A percentile compares a stretch with the other conserved stretches of the same genome.
Evolutionary conservation across 116 monocot genomes (phyloP).

Genomic region (Thalassia testudinum): DNA sequence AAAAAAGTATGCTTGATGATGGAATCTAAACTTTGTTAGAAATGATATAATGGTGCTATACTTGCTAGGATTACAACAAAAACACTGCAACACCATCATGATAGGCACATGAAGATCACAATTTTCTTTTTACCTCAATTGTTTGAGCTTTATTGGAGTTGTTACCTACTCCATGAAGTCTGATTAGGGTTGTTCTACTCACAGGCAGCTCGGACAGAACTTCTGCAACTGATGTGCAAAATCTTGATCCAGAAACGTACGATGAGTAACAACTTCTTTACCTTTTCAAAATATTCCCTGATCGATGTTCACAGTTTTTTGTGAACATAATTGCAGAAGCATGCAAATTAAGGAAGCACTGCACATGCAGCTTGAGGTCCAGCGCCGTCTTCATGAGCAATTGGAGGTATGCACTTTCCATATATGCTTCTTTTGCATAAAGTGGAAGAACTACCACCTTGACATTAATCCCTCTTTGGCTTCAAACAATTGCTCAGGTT

Average conservation of each 20-base stretch:
- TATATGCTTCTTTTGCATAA: too few relatives aligned
- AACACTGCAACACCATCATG: too few relatives aligned
- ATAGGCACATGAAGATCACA: too few relatives aligned
- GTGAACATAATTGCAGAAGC: constrained; percentile 3
- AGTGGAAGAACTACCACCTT: too few relatives aligned
- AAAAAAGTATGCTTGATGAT: too few relatives aligned
- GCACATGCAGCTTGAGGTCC: constrained; percentile 24
- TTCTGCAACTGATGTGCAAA: neutral
- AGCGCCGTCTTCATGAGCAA: constrained; percentile 23
- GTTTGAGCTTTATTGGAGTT: too few relatives aligned
- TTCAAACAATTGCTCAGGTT: constrained; percentile 14
- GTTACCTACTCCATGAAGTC: too few relatives aligned
- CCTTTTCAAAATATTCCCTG: neutral
- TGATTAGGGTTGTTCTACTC: constrained; percentile 5
- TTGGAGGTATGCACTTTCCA: constrained; percentile 13
- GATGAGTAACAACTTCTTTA: neutral
- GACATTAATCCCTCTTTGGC: neutral
- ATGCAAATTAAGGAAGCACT: constrained; percentile 24
- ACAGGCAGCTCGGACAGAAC: constrained; percentile 11
- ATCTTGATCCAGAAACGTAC: constrained; percentile 20
- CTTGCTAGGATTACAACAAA: too few relatives aligned
- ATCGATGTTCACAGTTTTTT: neutral
- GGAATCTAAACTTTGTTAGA: too few relatives aligned
- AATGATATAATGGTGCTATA: too few relatives aligned
- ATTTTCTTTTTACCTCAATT: too few relatives aligned